These are phyloP conservation scores for Yamagishiella unicocca DNA, from an alignment of 139 green algal species.

Conservation along the genomic window DNA sequence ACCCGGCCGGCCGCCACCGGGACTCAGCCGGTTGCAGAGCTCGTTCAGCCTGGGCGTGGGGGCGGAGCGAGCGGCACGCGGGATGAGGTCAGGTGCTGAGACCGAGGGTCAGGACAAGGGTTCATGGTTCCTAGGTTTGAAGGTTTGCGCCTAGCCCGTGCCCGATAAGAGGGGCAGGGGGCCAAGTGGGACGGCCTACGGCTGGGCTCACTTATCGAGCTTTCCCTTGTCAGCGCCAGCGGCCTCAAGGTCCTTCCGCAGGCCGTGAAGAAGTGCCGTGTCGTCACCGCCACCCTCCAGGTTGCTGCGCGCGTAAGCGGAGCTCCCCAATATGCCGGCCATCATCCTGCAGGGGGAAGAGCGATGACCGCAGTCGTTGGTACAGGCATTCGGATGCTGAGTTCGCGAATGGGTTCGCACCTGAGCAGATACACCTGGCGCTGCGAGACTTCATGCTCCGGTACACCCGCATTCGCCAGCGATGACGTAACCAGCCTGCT, in stretches of 20 bases:
- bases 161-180: no score
- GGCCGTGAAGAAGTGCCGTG: not conserved
- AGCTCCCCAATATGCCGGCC: not conserved
- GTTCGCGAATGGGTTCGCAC: not conserved
- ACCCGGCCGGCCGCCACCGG: not conserved
- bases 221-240: slow-evolving; percentile 17
- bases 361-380: not conserved
- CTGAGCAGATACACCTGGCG: not conserved
- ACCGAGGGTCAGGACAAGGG: not conserved
- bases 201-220: not conserved
- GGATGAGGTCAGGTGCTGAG: not conserved
- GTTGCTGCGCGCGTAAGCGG: not conserved
- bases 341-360: not conserved
- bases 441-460: slow-evolving; percentile 1
- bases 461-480: not conserved
- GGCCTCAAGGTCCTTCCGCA: slow-evolving; percentile 20
- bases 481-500: not conserved
- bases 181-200: no score
- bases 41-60: not conserved
- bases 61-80: not conserved
- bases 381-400: not conserved
- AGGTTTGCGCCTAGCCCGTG: not conserved
- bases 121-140: not conserved
- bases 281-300: slow-evolving; percentile 27
- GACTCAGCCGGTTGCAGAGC: slow-evolving; percentile 6